Evolutionary conservation across 306 rosid genomes (phyloP).

Genomic region (Quillaja saponaria): DNA sequence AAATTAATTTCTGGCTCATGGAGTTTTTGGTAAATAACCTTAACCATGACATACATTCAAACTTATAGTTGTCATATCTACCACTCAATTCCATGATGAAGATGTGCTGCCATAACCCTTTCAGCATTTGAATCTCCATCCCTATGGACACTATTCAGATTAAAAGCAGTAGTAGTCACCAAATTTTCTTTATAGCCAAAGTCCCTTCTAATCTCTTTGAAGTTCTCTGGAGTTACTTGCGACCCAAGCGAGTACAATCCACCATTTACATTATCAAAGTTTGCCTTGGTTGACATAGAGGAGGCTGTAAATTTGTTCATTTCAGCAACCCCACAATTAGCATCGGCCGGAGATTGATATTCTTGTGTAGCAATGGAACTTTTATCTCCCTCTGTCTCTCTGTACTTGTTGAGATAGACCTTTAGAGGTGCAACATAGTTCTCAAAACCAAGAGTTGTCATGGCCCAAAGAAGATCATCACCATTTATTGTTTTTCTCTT

Average conservation of each 20-base stretch:
- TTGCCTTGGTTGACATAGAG: conserved; percentile 21
- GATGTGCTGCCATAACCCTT: conserved; percentile 45
- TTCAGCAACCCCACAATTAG: conserved; percentile 21
- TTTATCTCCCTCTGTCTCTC: conserved; percentile 76
- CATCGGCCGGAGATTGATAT: conserved; percentile 34
- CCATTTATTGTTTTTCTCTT: conserved; percentile 89
- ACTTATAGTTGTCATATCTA: conserved; percentile 20
- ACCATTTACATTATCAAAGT: conserved; percentile 40
- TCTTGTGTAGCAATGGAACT: conserved; percentile 44
- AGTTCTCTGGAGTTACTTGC: conserved; percentile 34
- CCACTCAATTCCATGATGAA: conserved; percentile 66
- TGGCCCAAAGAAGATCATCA: conserved; percentile 88
- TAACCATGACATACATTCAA: no score
- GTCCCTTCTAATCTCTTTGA: conserved; percentile 39
- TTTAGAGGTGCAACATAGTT: conserved; percentile 75
- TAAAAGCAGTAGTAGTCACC: conserved; percentile 21
- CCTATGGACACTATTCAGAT: conserved; percentile 24
- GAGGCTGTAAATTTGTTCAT: conserved; percentile 21
- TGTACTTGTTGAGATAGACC: conserved; percentile 62
- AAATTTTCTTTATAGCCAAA: conserved; percentile 44
- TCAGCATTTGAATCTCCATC: conserved; percentile 52
- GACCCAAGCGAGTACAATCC: conserved; percentile 53
- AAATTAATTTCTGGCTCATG: no score
- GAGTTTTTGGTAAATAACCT: no score
- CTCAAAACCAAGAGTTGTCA: conserved; percentile 83